Conservation (phyloP, 495 filamentous ascomycete species). For the Hyaloscypha hepaticicola region DNA sequence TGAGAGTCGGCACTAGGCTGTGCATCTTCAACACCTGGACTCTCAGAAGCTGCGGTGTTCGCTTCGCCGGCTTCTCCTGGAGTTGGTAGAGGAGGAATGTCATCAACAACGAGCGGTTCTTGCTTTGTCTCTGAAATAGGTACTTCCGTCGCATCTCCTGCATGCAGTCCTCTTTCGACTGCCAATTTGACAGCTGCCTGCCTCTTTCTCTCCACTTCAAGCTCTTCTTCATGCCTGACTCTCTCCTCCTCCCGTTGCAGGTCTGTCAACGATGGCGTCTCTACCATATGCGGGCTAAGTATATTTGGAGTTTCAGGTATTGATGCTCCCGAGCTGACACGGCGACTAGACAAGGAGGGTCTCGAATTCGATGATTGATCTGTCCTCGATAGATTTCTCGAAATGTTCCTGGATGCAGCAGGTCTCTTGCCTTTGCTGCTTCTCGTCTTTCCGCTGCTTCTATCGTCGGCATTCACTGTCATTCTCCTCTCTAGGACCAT, state of each 20-base stretch:
- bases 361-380: slow-evolving; percentile 50
- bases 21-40: background rate
- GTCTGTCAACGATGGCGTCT: slow-evolving; percentile 63
- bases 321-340: slow-evolving; percentile 36
- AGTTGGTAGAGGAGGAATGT: slow-evolving; percentile 21
- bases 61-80: background rate
- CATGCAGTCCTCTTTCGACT: slow-evolving; percentile 60
- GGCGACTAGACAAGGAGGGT: slow-evolving; percentile 36
- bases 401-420: slow-evolving; percentile 52
- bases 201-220: slow-evolving; percentile 65
- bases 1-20: background rate
- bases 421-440: slow-evolving; percentile 58
- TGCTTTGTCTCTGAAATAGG: slow-evolving; percentile 17
- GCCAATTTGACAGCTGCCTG: slow-evolving; percentile 73
- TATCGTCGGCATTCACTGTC: slow-evolving; percentile 65
- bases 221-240: slow-evolving; percentile 65
- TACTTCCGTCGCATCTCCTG: slow-evolving; percentile 5
- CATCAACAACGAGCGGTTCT: slow-evolving; percentile 18
- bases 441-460: slow-evolving; percentile 64
- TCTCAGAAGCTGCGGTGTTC: background rate
- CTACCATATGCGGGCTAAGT: slow-evolving; percentile 33
- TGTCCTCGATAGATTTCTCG: slow-evolving; percentile 52
- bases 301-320: slow-evolving; percentile 24
- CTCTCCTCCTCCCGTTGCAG: slow-evolving; percentile 75
- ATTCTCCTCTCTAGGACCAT: slow-evolving; percentile 68